These are phyloP conservation scores for Biancaea sappan DNA, from an alignment of 306 rosid genomes.

Conservation along the genomic window DNA sequence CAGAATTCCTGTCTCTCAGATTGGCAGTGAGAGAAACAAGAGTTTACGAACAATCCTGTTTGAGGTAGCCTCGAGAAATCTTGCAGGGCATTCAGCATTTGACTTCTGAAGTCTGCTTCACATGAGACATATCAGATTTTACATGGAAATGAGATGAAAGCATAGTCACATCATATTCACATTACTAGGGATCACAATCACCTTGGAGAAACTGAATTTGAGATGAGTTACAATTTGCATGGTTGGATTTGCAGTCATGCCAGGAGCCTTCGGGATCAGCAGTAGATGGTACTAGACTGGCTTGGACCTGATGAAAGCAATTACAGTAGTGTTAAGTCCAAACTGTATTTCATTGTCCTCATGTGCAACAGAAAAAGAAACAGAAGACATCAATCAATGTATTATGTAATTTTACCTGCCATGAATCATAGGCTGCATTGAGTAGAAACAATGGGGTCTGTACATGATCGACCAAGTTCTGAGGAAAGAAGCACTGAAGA, in stretches of 20 bases:
- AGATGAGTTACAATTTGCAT: conserved; percentile 72
- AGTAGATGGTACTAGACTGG: conserved; percentile 78
- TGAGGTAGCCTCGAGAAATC: conserved; percentile 58
- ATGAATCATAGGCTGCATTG: conserved; percentile 90
- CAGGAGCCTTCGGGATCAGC: conserved; percentile 81
- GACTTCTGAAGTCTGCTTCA: conserved; percentile 78
- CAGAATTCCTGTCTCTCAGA: conserved; percentile 93
- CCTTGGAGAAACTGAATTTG: conserved; percentile 88
- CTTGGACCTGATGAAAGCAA: conserved; percentile 62
- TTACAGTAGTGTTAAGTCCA: not conserved
- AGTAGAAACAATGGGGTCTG: conserved; percentile 88
- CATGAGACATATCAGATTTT: conserved; percentile 1
- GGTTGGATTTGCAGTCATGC: conserved; percentile 80
- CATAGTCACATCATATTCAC: not conserved
- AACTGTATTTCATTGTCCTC: too few relatives aligned
- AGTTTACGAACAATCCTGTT: conserved; percentile 80
- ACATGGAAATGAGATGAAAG: conserved; percentile 5
- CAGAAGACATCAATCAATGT: too few relatives aligned
- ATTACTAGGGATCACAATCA: conserved; percentile 31
- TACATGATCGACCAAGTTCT: conserved; percentile 63
- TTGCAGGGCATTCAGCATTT: conserved; percentile 62
- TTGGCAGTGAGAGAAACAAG: conserved; percentile 96
- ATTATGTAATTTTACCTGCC: conserved; percentile 69
- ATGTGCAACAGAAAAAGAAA: too few relatives aligned
- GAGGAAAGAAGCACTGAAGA: conserved; percentile 89